Conservation (phyloP, 2,329 filamentous ascomycete species). For the Lachnellula subtilissima region DNA sequence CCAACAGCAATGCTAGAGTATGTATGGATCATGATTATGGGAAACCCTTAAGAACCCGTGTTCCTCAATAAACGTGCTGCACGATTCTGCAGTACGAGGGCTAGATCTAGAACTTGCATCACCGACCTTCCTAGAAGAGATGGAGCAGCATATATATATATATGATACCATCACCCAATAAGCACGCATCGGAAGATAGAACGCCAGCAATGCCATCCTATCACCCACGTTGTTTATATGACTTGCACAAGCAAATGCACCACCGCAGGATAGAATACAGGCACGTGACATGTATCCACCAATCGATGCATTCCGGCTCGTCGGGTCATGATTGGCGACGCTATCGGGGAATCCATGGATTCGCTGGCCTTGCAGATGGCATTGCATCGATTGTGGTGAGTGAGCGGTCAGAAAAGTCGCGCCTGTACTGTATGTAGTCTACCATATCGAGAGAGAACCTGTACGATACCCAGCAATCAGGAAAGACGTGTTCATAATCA, state of each 20-base stretch:
- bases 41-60: no score
- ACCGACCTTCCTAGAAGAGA: background rate
- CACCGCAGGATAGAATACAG: background rate
- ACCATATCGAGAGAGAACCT: background rate
- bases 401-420: constrained; percentile 7
- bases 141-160: background rate
- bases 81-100: background rate
- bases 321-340: background rate
- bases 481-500: background rate
- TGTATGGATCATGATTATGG: no score
- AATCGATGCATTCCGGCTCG: background rate
- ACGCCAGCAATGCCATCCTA: constrained; percentile 2
- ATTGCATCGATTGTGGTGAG: constrained; percentile 1
- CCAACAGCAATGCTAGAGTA: background rate
- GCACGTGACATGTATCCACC: background rate
- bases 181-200: background rate
- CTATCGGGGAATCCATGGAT: background rate
- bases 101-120: background rate
- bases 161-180: background rate
- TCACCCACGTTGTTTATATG: constrained; percentile 11
- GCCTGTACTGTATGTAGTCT: background rate
- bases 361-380: constrained; percentile 11
- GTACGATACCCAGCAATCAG: background rate
- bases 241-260: background rate
- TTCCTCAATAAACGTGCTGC: no score